Evolutionary conservation across 2,329 filamentous ascomycete genomes (phyloP), one percentile per base, ranked within the genome.

Genomic region (Penicillium sp.): DNA sequence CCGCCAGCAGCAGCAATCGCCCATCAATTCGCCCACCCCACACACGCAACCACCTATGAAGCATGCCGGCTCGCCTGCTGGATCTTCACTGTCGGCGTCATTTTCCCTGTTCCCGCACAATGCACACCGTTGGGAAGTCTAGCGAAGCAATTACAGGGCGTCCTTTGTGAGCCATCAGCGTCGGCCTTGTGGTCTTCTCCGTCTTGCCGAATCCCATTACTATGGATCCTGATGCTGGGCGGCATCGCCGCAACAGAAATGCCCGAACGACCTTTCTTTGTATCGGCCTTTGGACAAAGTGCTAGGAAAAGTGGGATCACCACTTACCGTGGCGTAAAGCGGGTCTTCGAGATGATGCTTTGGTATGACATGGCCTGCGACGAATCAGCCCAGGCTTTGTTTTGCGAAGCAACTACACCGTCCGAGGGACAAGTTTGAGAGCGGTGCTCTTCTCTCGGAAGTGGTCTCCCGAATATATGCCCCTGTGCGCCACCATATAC

Each of bases 101-200:
- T 74, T 26, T 74, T 74, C 51, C 73, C 73, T 10, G 59, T 76
- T 0, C 73, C 73, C 2, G 64, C 65, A 2, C 67, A 70, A 24
- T 72, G 68, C 15, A 66, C 69, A 1, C 73, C 73, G 0, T 68
- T 75, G 5, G 49, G 57, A 2, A 51, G 49, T 12, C 60, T 76
- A 2, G 63, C 67, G 1, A 49, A 52, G 1, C 57, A 65, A 27
- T 52, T 74, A 10, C 60, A 62, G 15, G 45, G 49, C 2, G 54
- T 64, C 7, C 56, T 76, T 6, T 33, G 59, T 5, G 48, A 62
- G 12, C 55, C 64, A 2, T 51, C 56, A 3, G 46, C 65, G 1
- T 52, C 57, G 0, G 34, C 39, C 1, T 43, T 64, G 7, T 75
- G 69, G 70, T 52, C 58, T 1, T 56, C 61, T 6, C 57, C 60